Evolutionary conservation across 2,329 filamentous ascomycete genomes (phyloP), one percentile per base, ranked within the genome.

Genomic region (Dactylellina sp.): DNA sequence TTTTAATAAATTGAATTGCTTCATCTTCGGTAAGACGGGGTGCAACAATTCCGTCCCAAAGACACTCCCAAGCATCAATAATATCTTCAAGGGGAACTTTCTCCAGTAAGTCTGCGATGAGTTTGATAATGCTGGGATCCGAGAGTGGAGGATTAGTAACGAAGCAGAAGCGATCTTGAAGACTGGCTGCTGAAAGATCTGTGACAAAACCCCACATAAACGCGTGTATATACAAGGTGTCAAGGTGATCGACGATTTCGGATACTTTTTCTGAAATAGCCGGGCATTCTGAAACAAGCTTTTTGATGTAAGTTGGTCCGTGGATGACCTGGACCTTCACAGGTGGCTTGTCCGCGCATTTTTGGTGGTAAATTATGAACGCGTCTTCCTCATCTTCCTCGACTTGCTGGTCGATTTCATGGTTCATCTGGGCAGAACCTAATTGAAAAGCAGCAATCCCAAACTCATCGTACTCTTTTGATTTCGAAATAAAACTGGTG

Each of bases 171-270:
- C 52, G 42, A 11, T 50, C 46, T 14, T 28, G 39, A 6, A 42
- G 50, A 6, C 46, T 47, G 2, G 50, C 44, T 18, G 42, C 16
- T 1, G 59, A 42, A 14, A 63, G 32, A 16, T 57, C 50, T 5
- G 39, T 46, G 40, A 59, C 14, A 9, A 63, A 22, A 32, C 57
- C 53, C 20, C 47, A 63, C 39, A 71, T 56, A 25, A 71, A 71
- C 16, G 24, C 49, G 42, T 62, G 50, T 22, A 71, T 25, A 18
- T 57, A 42, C 4, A 63, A 59, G 6, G 50, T 14, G 12, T 53
- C 37, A 7, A 71, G 40, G n/a, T 25, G n/a, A 7, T 24, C 18
- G 5, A 71, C 14, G n/a, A 56, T 56, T 35, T 50, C 22, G 12
- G 46, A 11, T 14, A 55, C 25, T 2, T 60, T 37, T 0, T 39